phyloP scores from a whole-genome alignment of 805 yeast genomes.

The Hermanozyma aechmeae region DNA sequence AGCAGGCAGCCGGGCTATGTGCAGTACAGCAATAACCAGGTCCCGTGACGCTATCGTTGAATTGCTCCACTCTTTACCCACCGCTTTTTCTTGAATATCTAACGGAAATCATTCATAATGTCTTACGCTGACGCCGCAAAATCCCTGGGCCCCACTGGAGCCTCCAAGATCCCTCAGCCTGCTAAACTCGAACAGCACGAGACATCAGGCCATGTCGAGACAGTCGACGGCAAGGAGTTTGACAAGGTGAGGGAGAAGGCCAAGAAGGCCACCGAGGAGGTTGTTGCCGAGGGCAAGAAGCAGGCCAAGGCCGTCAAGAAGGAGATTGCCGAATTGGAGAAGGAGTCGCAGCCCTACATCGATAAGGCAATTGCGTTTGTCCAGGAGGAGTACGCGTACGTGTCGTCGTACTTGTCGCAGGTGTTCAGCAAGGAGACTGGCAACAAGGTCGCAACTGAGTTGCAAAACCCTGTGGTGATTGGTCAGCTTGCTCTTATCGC shows the following conservation, averaged over 20 bases:
- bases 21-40: too few species aligned
- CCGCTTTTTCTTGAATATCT: too few species aligned
- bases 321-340: conserved; percentile 10
- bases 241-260: conserved; percentile 18
- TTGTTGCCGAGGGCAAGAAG: conserved; percentile 10
- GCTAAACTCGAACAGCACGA: conserved; percentile 10
- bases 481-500: conserved; percentile 42
- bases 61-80: too few species aligned
- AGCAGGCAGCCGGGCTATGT: too few species aligned
- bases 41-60: too few species aligned
- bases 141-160: conserved; percentile 26
- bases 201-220: conserved; percentile 16
- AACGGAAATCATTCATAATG: too few species aligned
- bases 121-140: conserved; percentile 35
- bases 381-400: conserved; percentile 12
- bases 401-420: conserved; percentile 7
- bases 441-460: conserved; percentile 23
- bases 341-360: conserved; percentile 16
- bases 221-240: conserved; percentile 13
- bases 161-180: conserved; percentile 22
- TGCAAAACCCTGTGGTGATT: conserved; percentile 55
- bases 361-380: conserved; percentile 10
- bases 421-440: conserved; percentile 7
- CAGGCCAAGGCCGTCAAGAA: conserved; percentile 5
- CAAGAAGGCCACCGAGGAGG: conserved; percentile 12